Conservation (phyloP, 345 rosid genomes). For the Heritiera littoralis region DNA sequence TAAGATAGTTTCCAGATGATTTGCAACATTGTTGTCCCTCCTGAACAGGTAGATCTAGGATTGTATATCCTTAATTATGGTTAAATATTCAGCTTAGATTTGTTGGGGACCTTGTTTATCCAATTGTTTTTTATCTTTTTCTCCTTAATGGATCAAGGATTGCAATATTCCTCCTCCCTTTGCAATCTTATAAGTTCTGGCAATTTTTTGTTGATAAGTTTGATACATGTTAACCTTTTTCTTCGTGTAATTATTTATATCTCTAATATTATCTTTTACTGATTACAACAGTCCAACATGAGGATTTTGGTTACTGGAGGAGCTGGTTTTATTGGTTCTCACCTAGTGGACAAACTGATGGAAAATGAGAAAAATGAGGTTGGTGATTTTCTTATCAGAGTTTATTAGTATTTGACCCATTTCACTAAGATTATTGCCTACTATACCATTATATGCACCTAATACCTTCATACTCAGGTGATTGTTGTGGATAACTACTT, state of each 20-base stretch:
- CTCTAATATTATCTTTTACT: slow-evolving; percentile 15
- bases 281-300: slow-evolving; percentile 72
- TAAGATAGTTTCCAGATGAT: neutral
- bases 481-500: slow-evolving; percentile 90
- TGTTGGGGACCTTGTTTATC: slow-evolving; percentile 8
- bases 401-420: neutral
- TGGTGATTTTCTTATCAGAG: neutral
- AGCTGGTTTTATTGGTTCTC: slow-evolving; percentile 97
- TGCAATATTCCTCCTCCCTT: neutral
- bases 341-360: slow-evolving; percentile 87
- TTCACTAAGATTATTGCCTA: neutral
- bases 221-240: neutral
- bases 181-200: neutral
- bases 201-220: slow-evolving; percentile 1
- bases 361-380: slow-evolving; percentile 97
- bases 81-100: slow-evolving; percentile 17
- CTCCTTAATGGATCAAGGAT: neutral
- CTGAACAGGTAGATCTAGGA: neutral
- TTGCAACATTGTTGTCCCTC: neutral
- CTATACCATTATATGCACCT: slow-evolving; percentile 7
- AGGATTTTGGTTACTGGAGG: slow-evolving; percentile 96
- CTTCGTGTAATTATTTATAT: slow-evolving; percentile 5
- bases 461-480: slow-evolving; percentile 47
- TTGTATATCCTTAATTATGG: slow-evolving; percentile 16
- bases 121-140: neutral